Percentiles rank a stretch among this genome's conserved stretches.
These are phyloP conservation scores for Neofusicoccum ribis DNA, from an alignment of 2,329 filamentous ascomycete genomes.

Conservation along the genomic window DNA sequence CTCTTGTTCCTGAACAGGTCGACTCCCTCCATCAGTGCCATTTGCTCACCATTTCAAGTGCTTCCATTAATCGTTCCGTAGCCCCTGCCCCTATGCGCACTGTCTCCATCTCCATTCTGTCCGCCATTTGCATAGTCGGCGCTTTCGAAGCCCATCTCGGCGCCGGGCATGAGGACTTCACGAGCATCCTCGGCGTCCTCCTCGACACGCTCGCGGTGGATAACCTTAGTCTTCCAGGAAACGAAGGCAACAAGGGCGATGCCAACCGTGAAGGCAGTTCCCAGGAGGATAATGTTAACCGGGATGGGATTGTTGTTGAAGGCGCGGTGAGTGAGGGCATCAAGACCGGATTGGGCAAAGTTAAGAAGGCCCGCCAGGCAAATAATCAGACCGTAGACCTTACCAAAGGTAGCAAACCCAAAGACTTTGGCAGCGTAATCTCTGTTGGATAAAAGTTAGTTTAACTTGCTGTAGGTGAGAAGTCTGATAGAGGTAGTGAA, in stretches of 20 bases:
- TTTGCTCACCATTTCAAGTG: not conserved
- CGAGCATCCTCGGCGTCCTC: conserved; percentile 37
- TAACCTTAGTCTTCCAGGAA: conserved; percentile 46
- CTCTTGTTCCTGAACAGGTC: too few relatives aligned
- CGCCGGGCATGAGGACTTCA: conserved; percentile 38
- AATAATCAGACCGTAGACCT: conserved; percentile 90
- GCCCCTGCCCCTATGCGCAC: not conserved
- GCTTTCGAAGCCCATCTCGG: conserved; percentile 17
- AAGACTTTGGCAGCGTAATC: conserved; percentile 92
- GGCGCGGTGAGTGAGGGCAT: conserved; percentile 71
- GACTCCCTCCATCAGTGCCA: not conserved
- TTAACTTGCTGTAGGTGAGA: not conserved
- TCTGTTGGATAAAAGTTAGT: conserved; percentile 32
- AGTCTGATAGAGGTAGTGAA: not conserved
- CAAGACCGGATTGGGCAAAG: conserved; percentile 78
- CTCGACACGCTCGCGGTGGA: conserved; percentile 40
- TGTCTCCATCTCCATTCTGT: not conserved
- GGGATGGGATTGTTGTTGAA: conserved; percentile 74
- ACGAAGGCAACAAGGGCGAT: conserved; percentile 68
- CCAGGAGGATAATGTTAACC: conserved; percentile 70
- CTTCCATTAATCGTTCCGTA: not conserved
- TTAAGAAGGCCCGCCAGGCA: conserved; percentile 82
- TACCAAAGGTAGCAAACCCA: conserved; percentile 86
- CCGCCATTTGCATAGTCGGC: not conserved
- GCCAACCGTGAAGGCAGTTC: conserved; percentile 64